Conservation (phyloP, 2,329 filamentous ascomycete genomes). For the Penicillium sp. region DNA sequence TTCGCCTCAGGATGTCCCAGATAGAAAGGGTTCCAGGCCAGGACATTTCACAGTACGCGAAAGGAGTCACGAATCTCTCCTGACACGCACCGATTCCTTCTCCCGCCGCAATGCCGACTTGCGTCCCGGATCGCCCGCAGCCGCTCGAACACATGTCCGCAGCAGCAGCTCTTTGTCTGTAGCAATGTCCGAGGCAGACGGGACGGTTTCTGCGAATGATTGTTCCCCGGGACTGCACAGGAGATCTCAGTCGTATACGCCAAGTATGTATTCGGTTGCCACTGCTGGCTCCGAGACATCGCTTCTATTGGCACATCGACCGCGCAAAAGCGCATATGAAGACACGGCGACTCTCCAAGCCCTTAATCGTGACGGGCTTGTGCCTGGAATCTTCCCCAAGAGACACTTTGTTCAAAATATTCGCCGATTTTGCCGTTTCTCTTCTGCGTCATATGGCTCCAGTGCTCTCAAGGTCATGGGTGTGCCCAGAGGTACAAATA, state of each 20-base stretch:
- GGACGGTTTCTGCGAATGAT: conserved; percentile 30
- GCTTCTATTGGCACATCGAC: conserved; percentile 41
- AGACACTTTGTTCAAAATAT: conserved; percentile 45
- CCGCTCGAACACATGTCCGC: conserved; percentile 39
- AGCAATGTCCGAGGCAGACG: conserved; percentile 40
- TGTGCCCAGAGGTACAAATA: conserved; percentile 31
- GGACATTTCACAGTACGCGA: conserved; percentile 37
- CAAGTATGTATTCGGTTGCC: conserved; percentile 45
- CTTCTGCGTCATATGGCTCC: conserved; percentile 45
- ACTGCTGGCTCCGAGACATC: conserved; percentile 43
- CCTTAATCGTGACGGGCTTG: conserved; percentile 41
- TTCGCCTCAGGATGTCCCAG: conserved; percentile 12
- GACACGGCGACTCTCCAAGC: conserved; percentile 42
- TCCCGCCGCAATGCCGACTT: conserved; percentile 34
- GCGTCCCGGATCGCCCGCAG: conserved; percentile 37
- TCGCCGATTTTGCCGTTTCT: conserved; percentile 45
- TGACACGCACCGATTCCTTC: conserved; percentile 42
- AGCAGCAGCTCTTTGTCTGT: conserved; percentile 42
- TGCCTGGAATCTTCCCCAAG: conserved; percentile 45
- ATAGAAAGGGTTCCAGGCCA: conserved; percentile 18
- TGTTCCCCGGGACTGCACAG: conserved; percentile 30
- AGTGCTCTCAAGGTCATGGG: conserved; percentile 47
- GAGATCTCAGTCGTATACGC: conserved; percentile 38
- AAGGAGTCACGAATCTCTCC: conserved; percentile 37
- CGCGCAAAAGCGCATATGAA: conserved; percentile 44